Conservation (phyloP, 805 yeast species). For the Candida tammaniensis region DNA sequence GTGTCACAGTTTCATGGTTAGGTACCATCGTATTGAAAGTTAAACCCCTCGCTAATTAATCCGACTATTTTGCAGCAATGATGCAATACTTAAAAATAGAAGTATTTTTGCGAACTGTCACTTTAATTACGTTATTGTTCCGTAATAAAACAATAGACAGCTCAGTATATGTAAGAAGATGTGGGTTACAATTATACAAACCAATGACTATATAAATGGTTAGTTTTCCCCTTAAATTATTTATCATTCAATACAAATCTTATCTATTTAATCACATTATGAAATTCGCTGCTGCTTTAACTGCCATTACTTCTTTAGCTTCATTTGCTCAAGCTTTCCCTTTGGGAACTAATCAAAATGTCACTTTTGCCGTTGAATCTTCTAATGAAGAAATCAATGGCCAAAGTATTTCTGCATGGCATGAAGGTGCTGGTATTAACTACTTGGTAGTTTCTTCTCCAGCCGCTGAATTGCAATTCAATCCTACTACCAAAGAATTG, state of each 20-base stretch:
- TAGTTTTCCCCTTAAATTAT: neutral
- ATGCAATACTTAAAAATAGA: constrained; percentile 4
- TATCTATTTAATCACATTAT: constrained; percentile 2
- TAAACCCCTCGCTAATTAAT: no score
- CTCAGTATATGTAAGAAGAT: no score
- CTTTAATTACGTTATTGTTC: no score
- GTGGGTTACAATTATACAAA: neutral
- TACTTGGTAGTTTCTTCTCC: constrained; percentile 27
- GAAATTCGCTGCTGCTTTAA: constrained; percentile 13
- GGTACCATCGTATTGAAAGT: no score
- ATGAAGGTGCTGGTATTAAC: constrained; percentile 47
- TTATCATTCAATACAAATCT: neutral
- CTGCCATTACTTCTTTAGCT: constrained; percentile 10
- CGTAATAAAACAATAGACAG: no score
- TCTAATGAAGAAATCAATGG: constrained; percentile 25
- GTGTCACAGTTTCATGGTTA: no score
- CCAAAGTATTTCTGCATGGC: constrained; percentile 26
- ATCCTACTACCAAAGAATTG: constrained; percentile 1
- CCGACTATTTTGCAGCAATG: constrained; percentile 3
- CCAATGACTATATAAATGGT: neutral
- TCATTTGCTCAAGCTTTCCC: constrained; percentile 13
- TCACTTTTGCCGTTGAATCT: constrained; percentile 22
- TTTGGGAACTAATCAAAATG: constrained; percentile 4
- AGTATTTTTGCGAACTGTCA: no score
- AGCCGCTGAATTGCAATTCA: constrained; percentile 12